Percentiles rank a stretch among this genome's conserved stretches.
phyloP scores from a whole-genome alignment of 1,139 yeast genomes.

The Yamadazyma friedrichii region DNA sequence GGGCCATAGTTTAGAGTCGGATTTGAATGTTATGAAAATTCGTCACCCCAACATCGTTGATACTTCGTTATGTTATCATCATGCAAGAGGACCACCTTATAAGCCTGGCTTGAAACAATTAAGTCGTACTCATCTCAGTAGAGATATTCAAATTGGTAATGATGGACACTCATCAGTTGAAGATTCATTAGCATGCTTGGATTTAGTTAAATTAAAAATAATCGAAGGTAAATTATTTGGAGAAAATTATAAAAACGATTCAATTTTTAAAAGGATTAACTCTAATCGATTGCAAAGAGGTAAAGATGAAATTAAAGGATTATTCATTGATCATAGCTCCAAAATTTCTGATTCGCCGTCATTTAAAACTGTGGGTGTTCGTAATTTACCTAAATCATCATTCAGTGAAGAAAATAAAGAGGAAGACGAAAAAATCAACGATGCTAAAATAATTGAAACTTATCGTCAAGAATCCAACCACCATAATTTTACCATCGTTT shows the following conservation, averaged over 20 bases:
- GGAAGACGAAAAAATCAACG: constrained; percentile 25
- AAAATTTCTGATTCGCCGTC: constrained; percentile 3
- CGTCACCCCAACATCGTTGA: constrained; percentile 69
- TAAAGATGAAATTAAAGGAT: constrained; percentile 15
- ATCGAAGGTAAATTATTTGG: constrained; percentile 70
- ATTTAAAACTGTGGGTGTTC: constrained; percentile 35
- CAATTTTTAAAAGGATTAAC: constrained; percentile 29
- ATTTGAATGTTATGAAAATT: constrained; percentile 56
- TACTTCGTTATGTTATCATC: constrained; percentile 66
- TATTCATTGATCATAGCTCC: constrained; percentile 35
- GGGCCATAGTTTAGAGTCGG: constrained; percentile 76
- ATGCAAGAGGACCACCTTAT: constrained; percentile 74
- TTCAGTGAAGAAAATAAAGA: neutral
- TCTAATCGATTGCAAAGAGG: constrained; percentile 9
- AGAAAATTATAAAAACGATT: constrained; percentile 35
- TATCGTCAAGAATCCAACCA: constrained; percentile 13
- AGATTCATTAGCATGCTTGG: constrained; percentile 81
- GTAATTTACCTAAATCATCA: constrained; percentile 16
- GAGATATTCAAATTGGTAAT: constrained; percentile 60
- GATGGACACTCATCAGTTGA: constrained; percentile 84
- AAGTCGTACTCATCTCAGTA: constrained; percentile 51
- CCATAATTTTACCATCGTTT: constrained; percentile 40
- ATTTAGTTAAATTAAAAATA: constrained; percentile 68
- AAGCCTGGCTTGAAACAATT: constrained; percentile 77
- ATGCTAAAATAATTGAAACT: constrained; percentile 17